Evolutionary conservation across 305 asterid species (phyloP).

Genomic region (Fraxinus greggii): DNA sequence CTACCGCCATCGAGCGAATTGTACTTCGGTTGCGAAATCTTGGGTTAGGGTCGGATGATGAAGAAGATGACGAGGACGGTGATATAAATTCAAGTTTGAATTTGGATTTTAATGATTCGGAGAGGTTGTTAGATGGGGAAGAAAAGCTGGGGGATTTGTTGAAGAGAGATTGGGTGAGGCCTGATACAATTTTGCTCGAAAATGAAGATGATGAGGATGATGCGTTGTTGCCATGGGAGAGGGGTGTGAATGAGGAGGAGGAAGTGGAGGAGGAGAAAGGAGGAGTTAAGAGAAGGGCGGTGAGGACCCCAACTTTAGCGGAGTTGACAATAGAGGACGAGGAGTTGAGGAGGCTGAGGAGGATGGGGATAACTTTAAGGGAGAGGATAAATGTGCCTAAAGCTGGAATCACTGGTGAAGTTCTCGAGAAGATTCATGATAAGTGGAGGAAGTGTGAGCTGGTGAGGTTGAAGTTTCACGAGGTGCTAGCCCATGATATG

Average conservation of each 20-base stretch:
- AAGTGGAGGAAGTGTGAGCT: slow-evolving; percentile 89
- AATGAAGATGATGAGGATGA: slow-evolving; percentile 50
- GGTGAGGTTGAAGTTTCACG: slow-evolving; percentile 93
- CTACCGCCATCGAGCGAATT: slow-evolving; percentile 83
- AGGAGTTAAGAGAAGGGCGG: slow-evolving; percentile 47
- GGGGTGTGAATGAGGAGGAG: slow-evolving; percentile 37
- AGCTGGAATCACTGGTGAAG: background rate
- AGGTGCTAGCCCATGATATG: slow-evolving; percentile 92
- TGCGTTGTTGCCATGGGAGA: slow-evolving; percentile 84
- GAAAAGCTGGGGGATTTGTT: slow-evolving; percentile 89
- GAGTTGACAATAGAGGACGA: slow-evolving; percentile 84
- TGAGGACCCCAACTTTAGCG: slow-evolving; percentile 81
- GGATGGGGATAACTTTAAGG: slow-evolving; percentile 82
- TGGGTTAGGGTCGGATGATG: slow-evolving; percentile 62
- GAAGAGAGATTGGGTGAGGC: slow-evolving; percentile 94
- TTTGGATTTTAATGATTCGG: slow-evolving; percentile 22
- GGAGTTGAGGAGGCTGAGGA: slow-evolving; percentile 88
- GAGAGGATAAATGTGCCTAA: slow-evolving; percentile 53
- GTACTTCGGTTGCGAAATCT: slow-evolving; percentile 85
- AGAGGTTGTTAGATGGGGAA: slow-evolving; percentile 33
- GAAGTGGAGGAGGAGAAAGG: slow-evolving; percentile 33
- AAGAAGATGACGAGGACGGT: slow-evolving; percentile 40
- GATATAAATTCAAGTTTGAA: slow-evolving; percentile 27
- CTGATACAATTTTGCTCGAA: slow-evolving; percentile 67
- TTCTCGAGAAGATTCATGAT: slow-evolving; percentile 32